phyloP scores from a whole-genome alignment of 1,139 yeast species.

The Kurtzmaniella natalensis region DNA sequence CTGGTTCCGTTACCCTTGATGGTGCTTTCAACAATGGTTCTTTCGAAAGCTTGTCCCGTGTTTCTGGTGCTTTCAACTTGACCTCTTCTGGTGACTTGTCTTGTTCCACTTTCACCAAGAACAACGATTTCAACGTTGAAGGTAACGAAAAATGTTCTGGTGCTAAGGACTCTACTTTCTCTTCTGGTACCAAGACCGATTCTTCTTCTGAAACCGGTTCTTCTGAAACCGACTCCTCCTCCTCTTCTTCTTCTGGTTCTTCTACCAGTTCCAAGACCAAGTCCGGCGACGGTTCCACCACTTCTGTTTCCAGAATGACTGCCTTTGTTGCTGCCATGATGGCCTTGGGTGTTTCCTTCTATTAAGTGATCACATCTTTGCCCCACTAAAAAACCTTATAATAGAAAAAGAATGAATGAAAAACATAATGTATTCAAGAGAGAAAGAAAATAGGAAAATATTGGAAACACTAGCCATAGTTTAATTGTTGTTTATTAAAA shows the following conservation, averaged over 20 bases:
- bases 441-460: background rate
- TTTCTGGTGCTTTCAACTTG: slow-evolving; percentile 87
- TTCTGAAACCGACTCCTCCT: slow-evolving; percentile 22
- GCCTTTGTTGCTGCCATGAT: slow-evolving; percentile 57
- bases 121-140: slow-evolving; percentile 75
- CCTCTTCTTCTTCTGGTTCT: slow-evolving; percentile 23
- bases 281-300: slow-evolving; percentile 24
- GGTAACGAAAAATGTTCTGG: slow-evolving; percentile 88
- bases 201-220: slow-evolving; percentile 40
- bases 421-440: too few species aligned
- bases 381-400: background rate
- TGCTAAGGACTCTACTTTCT: slow-evolving; percentile 56
- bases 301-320: slow-evolving; percentile 35
- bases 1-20: slow-evolving; percentile 79
- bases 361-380: too few species aligned
- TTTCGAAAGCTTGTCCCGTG: slow-evolving; percentile 65
- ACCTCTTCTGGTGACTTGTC: slow-evolving; percentile 73
- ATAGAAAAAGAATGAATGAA: background rate
- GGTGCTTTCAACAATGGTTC: slow-evolving; percentile 83
- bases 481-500: too few species aligned
- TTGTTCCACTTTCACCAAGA: slow-evolving; percentile 69
- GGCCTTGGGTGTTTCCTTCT: slow-evolving; percentile 60
- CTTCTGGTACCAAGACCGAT: slow-evolving; percentile 37
- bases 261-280: slow-evolving; percentile 17
- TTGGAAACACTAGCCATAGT: too few species aligned